Evolutionary conservation across 768 basidiomycete species (phyloP).

Genomic region (Suillus tomentosus): DNA sequence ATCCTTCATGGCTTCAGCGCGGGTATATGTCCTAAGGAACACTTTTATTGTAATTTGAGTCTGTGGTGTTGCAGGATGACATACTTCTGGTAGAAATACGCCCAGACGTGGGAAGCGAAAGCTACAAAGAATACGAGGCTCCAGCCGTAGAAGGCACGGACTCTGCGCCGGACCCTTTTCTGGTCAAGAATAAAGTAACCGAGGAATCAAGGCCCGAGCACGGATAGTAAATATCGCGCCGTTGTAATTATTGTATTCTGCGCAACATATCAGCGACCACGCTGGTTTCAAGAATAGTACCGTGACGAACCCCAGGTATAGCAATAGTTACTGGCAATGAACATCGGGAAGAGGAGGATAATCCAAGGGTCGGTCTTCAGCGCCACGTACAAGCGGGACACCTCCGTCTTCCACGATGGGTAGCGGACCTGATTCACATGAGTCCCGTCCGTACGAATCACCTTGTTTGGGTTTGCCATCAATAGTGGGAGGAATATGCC

Average conservation of each 20-base stretch:
- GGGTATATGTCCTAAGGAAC: conserved; percentile 51
- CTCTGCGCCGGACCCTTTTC: conserved; percentile 52
- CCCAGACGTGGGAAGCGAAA: conserved; percentile 69
- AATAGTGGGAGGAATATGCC: conserved; percentile 62
- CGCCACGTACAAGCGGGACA: conserved; percentile 62
- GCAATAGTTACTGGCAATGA: conserved; percentile 77
- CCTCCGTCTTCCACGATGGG: conserved; percentile 73
- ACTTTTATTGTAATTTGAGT: conserved; percentile 7
- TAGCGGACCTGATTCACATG: conserved; percentile 58
- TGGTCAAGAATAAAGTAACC: conserved; percentile 61
- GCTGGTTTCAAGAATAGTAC: conserved; percentile 15
- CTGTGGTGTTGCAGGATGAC: conserved; percentile 16
- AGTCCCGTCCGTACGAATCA: conserved; percentile 68
- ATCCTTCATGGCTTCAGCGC: conserved; percentile 43
- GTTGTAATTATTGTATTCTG: conserved; percentile 78
- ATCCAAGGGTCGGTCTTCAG: conserved; percentile 68
- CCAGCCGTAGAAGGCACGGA: conserved; percentile 73
- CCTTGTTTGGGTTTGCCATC: conserved; percentile 68
- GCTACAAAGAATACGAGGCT: conserved; percentile 56
- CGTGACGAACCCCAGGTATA: conserved; percentile 66
- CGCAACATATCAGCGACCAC: neutral
- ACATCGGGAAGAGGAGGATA: conserved; percentile 75
- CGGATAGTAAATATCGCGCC: conserved; percentile 72
- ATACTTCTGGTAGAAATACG: conserved; percentile 68
- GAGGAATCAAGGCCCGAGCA: conserved; percentile 65